Percentiles rank a stretch among this genome's conserved stretches.
phyloP scores from a whole-genome alignment of 2,329 filamentous ascomycete genomes.

The Metarhizium brunneum region DNA sequence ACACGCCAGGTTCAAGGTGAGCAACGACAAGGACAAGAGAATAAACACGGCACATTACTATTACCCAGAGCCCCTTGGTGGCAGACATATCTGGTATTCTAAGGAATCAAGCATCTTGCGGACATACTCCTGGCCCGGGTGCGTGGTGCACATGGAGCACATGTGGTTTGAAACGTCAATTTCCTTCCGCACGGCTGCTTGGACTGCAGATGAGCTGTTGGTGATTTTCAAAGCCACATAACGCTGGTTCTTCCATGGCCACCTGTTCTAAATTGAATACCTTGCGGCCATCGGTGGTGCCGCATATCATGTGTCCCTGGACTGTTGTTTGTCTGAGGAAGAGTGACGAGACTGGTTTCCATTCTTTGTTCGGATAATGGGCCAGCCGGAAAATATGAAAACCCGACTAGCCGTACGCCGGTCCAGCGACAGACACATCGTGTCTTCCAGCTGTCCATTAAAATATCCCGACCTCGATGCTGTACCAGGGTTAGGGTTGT shows the following conservation, averaged over 20 bases:
- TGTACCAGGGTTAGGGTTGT: no score
- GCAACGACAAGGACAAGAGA: no score
- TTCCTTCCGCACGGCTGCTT: slow-evolving; percentile 15
- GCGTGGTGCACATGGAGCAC: slow-evolving; percentile 11
- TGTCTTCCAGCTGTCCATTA: no score
- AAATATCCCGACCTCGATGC: no score
- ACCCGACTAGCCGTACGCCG: background rate
- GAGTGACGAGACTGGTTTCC: background rate
- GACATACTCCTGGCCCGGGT: slow-evolving; percentile 14
- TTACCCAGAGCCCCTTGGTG: no score
- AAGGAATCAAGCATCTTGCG: slow-evolving; percentile 12
- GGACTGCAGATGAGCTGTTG: slow-evolving; percentile 15
- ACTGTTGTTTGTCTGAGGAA: background rate
- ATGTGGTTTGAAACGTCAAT: slow-evolving; percentile 15
- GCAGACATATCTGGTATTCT: no score
- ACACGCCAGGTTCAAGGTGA: no score
- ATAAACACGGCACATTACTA: no score
- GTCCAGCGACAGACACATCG: no score
- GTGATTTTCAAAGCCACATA: slow-evolving; percentile 19
- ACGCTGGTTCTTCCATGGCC: slow-evolving; percentile 15
- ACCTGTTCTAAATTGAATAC: slow-evolving; percentile 8
- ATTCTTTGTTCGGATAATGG: background rate
- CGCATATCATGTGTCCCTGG: background rate
- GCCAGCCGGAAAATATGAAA: background rate
- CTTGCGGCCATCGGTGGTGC: background rate